A percentile compares a stretch with the other conserved stretches of the same genome.
phyloP scores from a whole-genome alignment of 495 filamentous ascomycete species.

The Penicillium longicatenatum region DNA sequence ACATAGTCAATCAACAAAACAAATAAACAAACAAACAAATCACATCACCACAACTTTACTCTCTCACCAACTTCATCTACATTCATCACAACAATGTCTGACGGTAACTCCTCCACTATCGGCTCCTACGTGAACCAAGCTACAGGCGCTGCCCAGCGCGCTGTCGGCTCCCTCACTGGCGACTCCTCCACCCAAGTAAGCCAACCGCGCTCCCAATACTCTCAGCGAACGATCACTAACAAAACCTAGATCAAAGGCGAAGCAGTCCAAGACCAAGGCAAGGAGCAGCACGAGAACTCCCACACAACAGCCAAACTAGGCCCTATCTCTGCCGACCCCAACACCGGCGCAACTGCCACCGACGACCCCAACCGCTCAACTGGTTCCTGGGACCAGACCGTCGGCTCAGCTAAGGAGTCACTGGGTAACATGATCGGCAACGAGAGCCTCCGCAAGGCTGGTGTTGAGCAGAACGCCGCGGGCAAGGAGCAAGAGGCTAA shows the following conservation, averaged over 20 bases:
- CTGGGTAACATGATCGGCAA: slow-evolving; percentile 74
- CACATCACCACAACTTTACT: neutral
- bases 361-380: slow-evolving; percentile 71
- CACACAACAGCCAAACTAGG: slow-evolving; percentile 68
- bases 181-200: slow-evolving; percentile 64
- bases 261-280: slow-evolving; percentile 58
- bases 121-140: slow-evolving; percentile 82
- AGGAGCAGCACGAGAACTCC: slow-evolving; percentile 67
- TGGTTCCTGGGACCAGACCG: slow-evolving; percentile 83
- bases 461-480: slow-evolving; percentile 74
- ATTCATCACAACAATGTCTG: slow-evolving; percentile 56
- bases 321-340: slow-evolving; percentile 61
- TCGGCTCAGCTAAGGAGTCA: slow-evolving; percentile 82
- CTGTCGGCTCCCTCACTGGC: slow-evolving; percentile 74
- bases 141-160: slow-evolving; percentile 69
- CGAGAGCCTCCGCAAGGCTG: slow-evolving; percentile 71
- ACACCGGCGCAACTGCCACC: slow-evolving; percentile 68
- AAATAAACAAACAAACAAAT: slow-evolving; percentile 4
- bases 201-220: neutral
- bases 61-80: slow-evolving; percentile 3
- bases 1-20: neutral
- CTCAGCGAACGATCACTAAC: slow-evolving; percentile 14
- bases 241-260: slow-evolving; percentile 48
- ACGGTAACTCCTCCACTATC: slow-evolving; percentile 69
- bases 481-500: slow-evolving; percentile 82